Evolutionary conservation across 371 early-diverging fungal genomes (phyloP).

Genomic region (Lichtheimia ornata): DNA sequence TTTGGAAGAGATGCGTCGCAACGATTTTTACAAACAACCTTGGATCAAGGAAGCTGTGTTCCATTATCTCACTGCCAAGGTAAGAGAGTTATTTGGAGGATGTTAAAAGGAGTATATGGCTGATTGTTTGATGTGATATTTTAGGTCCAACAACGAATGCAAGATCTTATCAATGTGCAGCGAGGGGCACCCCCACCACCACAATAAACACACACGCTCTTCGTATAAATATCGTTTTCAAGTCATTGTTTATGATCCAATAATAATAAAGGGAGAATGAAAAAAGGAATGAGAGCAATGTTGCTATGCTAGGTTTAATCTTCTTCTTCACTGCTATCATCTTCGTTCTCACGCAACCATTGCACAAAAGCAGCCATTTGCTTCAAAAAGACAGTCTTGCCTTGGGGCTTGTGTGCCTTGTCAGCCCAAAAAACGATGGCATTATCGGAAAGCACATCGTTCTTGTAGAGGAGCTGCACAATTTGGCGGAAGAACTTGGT

Average conservation of each 20-base stretch:
- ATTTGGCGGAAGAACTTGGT: constrained; percentile 85
- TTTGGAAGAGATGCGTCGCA: constrained; percentile 77
- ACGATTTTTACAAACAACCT: constrained; percentile 82
- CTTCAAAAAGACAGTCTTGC: constrained; percentile 87
- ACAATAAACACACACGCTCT: neutral
- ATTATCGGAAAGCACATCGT: constrained; percentile 86
- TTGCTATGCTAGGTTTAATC: constrained; percentile 25
- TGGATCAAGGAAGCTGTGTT: constrained; percentile 92
- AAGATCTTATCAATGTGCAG: constrained; percentile 45
- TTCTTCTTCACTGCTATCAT: constrained; percentile 76
- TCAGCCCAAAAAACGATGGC: constrained; percentile 92
- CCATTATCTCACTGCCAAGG: constrained; percentile 79
- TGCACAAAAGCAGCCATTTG: constrained; percentile 88
- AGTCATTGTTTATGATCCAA: too few species aligned
- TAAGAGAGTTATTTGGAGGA: constrained; percentile 14
- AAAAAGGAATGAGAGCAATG: too few species aligned
- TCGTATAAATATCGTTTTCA: neutral
- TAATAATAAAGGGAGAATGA: too few species aligned
- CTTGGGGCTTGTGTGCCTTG: constrained; percentile 86
- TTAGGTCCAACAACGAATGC: constrained; percentile 55
- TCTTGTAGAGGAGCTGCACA: constrained; percentile 81
- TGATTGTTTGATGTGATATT: neutral
- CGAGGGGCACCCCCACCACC: constrained; percentile 15
- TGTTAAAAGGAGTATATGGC: neutral
- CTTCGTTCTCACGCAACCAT: constrained; percentile 80